A percentile compares a stretch with the other conserved stretches of the same genome.
Conservation (phyloP, 768 basidiomycete species). For the Bullera alba region DNA sequence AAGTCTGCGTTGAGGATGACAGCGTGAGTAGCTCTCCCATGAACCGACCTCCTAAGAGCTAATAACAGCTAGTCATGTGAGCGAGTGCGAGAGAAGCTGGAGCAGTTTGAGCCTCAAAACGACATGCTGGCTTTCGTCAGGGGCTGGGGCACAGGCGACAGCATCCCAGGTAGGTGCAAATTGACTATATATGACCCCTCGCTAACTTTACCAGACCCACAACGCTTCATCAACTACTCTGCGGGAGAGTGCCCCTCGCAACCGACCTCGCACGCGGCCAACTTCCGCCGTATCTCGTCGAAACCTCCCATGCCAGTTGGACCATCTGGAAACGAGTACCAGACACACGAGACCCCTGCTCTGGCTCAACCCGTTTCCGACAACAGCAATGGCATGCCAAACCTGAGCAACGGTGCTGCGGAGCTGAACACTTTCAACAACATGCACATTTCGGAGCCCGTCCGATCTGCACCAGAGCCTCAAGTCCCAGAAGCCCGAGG, state of each 20-base stretch:
- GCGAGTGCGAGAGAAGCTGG: slow-evolving; percentile 72
- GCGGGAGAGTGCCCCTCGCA: slow-evolving; percentile 47
- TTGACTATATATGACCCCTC: background rate
- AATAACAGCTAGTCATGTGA: slow-evolving; percentile 69
- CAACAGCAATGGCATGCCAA: slow-evolving; percentile 3
- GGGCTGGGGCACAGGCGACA: slow-evolving; percentile 77
- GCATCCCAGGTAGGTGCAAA: slow-evolving; percentile 57
- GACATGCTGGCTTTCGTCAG: slow-evolving; percentile 87
- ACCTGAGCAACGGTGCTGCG: too few species aligned
- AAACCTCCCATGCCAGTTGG: slow-evolving; percentile 47
- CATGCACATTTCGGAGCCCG: too few species aligned
- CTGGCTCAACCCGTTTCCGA: background rate
- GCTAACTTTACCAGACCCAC: slow-evolving; percentile 56
- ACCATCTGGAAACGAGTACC: background rate
- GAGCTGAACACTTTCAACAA: too few species aligned
- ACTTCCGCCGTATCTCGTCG: slow-evolving; percentile 51
- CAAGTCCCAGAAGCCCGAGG: too few species aligned
- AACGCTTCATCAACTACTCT: slow-evolving; percentile 71
- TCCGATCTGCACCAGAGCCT: too few species aligned
- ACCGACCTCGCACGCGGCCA: slow-evolving; percentile 49
- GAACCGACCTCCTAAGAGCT: background rate
- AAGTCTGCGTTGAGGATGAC: slow-evolving; percentile 89
- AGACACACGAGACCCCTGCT: background rate
- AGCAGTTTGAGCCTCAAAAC: slow-evolving; percentile 76
- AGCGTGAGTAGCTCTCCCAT: slow-evolving; percentile 59